Percentiles rank a stretch among this genome's conserved stretches.
Evolutionary conservation across 2,329 filamentous ascomycete genomes (phyloP).

Genomic region (Fonsecaea monophora): DNA sequence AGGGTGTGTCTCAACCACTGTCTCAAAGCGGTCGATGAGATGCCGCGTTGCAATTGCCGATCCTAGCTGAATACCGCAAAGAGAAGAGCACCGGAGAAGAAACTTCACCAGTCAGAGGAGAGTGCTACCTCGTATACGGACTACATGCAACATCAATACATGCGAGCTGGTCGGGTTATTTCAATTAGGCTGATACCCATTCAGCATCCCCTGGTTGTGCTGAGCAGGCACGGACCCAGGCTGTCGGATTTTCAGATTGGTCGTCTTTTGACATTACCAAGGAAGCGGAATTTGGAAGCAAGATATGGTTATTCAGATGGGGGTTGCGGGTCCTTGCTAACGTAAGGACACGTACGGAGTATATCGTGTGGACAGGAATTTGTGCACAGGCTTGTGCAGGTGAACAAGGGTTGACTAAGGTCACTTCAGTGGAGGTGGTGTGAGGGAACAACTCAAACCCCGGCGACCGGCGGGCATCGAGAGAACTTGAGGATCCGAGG

Average conservation of each 20-base stretch:
- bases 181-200: constrained; percentile 21
- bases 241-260: constrained; percentile 8
- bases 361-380: constrained; percentile 5
- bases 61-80: constrained; percentile 18
- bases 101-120: constrained; percentile 17
- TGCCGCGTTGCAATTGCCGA: constrained; percentile 13
- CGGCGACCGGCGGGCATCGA: constrained; percentile 14
- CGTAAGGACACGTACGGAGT: constrained; percentile 7
- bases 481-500: constrained; percentile 16
- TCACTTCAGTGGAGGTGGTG: neutral
- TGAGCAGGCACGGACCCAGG: neutral
- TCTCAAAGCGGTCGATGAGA: neutral
- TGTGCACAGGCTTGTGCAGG: neutral
- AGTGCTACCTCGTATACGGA: constrained; percentile 8
- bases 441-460: neutral
- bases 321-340: constrained; percentile 9
- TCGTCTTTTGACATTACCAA: neutral
- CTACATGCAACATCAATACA: constrained; percentile 15
- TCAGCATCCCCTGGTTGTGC: constrained; percentile 8
- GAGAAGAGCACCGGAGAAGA: neutral
- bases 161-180: constrained; percentile 15
- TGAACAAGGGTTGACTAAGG: constrained; percentile 15
- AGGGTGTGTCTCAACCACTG: neutral
- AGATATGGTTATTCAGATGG: constrained; percentile 4
- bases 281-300: constrained; percentile 3